Evolutionary conservation across 2,329 filamentous ascomycete species (phyloP), one percentile per base, ranked within the genome.

Genomic region (Sporothrix sp.): DNA sequence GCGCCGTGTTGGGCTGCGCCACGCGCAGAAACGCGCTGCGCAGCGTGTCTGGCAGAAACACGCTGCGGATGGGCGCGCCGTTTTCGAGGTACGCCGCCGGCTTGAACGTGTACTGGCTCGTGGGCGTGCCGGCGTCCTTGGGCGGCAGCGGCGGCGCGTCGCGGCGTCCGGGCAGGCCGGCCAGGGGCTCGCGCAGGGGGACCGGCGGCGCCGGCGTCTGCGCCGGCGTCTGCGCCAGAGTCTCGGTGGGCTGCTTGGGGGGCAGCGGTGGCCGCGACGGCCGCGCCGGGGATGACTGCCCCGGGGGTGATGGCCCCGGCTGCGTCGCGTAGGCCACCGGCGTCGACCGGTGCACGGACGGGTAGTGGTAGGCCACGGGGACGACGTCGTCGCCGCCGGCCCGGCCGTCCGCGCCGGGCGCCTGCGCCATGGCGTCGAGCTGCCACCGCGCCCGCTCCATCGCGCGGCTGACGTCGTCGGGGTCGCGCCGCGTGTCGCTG

Each of bases 1-100:
- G 74, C 27, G 71, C 70, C 0, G 93, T 98, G 63, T 98, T 97
- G 16, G 78, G 67, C 0, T 77, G 68, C 0, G 90, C 91, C 27
- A 89, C 70, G 3, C 77, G 68, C 16, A 97, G 74, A 63, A 98
- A 98, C 6, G 75, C 71, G 2, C 74, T 68, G 25, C 89, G 86
- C 1, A 98, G 75, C 11, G 78, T 75, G 1, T 79, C 77, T 0
- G 93, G 91, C 1, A 98, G 74, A 63, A 97, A 95, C 30, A 98
- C 74, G 0, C 90, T 87, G 30, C 93, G 84, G 7, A 98, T 78
- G 0, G 90, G 86, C 6, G 82, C 80, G 16, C 91, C 93, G 58
- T 88, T 90, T 65, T 98, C 93, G 14, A 96, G 82, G 62, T 89
- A 93, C 1, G 88, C 89, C 2, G 86, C 84, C 2, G 91, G 86